Evolutionary conservation across 2,329 filamentous ascomycete species (phyloP).

Genomic region (Neofusicoccum cordaticola): DNA sequence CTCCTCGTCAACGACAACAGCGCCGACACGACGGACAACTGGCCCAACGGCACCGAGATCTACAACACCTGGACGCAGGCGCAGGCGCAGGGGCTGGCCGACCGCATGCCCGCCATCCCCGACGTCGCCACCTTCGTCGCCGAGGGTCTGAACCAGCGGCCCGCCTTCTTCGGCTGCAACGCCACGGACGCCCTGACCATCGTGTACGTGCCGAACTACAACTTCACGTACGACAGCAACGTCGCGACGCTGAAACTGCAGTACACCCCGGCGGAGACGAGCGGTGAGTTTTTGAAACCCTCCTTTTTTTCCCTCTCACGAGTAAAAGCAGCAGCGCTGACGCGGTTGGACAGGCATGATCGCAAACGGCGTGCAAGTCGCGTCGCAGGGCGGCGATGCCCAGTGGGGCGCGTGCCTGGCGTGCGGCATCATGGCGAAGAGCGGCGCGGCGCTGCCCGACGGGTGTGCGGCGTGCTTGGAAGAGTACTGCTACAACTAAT

Average conservation of each 20-base stretch:
- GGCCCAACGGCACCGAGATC: slow-evolving; percentile 61
- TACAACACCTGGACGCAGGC: slow-evolving; percentile 58
- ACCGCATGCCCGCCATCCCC: slow-evolving; percentile 58
- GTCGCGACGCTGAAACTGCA: slow-evolving; percentile 4
- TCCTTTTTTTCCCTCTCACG: not conserved
- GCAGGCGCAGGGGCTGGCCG: slow-evolving; percentile 47
- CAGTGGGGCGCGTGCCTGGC: slow-evolving; percentile 5
- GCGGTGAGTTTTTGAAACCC: not conserved
- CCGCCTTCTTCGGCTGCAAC: slow-evolving; percentile 60
- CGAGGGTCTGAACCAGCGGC: slow-evolving; percentile 57
- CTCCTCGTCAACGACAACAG: slow-evolving; percentile 65
- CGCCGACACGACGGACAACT: slow-evolving; percentile 57
- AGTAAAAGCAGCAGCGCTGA: not conserved
- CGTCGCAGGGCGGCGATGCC: not conserved
- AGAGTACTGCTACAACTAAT: slow-evolving; percentile 12
- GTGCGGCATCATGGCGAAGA: slow-evolving; percentile 15
- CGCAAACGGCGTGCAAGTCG: slow-evolving; percentile 12
- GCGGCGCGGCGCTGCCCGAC: not conserved
- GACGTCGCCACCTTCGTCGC: slow-evolving; percentile 56
- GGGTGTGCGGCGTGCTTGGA: slow-evolving; percentile 7
- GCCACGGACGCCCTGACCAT: slow-evolving; percentile 21
- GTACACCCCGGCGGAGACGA: not conserved
- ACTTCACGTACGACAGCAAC: slow-evolving; percentile 7
- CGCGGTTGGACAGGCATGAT: not conserved
- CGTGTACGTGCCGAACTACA: slow-evolving; percentile 14